Evolutionary conservation across 345 rosid species (phyloP).

Genomic region (Sapria himalayana): DNA sequence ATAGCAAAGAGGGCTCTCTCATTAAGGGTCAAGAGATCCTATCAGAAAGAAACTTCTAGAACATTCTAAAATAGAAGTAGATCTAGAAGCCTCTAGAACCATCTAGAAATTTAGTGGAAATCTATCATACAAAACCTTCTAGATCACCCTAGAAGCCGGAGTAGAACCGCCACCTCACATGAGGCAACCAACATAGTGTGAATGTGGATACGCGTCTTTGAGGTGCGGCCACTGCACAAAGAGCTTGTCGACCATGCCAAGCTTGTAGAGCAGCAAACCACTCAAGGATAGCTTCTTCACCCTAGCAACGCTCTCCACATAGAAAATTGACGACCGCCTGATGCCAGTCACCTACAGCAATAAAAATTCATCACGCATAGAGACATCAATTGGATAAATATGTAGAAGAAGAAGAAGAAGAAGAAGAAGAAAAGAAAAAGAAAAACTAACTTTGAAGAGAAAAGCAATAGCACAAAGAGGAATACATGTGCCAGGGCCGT

Average conservation of each 20-base stretch:
- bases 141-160: too few species aligned
- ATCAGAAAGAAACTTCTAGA: too few species aligned
- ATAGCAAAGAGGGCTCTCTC: too few species aligned
- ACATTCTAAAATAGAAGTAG: too few species aligned
- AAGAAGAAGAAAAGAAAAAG: not conserved
- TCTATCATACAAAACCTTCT: too few species aligned
- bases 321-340: constrained; percentile 64
- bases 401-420: not conserved
- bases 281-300: constrained; percentile 71
- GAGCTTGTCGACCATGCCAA: constrained; percentile 57
- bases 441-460: constrained; percentile 41
- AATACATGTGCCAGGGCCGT: constrained; percentile 92
- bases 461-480: constrained; percentile 67
- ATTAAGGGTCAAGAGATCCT: too few species aligned
- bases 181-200: constrained; percentile 63
- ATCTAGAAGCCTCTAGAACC: too few species aligned
- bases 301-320: constrained; percentile 86
- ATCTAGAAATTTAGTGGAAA: too few species aligned
- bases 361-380: too few species aligned
- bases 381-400: too few species aligned
- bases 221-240: constrained; percentile 86
- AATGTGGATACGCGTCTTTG: constrained; percentile 38
- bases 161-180: too few species aligned
- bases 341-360: constrained; percentile 47
- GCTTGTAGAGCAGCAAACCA: constrained; percentile 63